A percentile compares a stretch with the other conserved stretches of the same genome.
These are phyloP conservation scores for Colletotrichum tamarilloi DNA, from an alignment of 2,329 filamentous ascomycete species.

Conservation along the genomic window DNA sequence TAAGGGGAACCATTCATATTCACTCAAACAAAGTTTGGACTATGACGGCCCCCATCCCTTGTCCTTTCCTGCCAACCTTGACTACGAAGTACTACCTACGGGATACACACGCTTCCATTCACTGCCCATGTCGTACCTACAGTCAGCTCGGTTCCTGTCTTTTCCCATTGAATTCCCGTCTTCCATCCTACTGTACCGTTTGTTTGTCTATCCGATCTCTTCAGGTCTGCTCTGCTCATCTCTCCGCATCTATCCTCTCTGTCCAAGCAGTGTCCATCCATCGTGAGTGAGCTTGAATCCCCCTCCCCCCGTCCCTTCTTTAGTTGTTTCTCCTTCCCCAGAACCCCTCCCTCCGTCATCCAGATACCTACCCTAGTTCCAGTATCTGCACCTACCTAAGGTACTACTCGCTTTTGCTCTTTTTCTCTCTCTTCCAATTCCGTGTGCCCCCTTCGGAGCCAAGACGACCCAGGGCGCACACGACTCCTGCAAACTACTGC, in stretches of 20 bases:
- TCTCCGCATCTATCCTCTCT: not conserved
- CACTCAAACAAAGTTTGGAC: slow-evolving; percentile 37
- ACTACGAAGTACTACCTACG: not conserved
- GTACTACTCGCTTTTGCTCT: not conserved
- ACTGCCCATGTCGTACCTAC: no score
- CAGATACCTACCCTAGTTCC: not conserved
- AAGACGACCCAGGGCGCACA: slow-evolving; percentile 3
- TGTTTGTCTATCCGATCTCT: no score
- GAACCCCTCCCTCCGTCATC: not conserved
- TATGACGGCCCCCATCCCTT: slow-evolving; percentile 33
- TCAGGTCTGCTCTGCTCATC: not conserved
- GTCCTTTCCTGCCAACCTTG: not conserved
- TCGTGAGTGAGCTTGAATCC: not conserved
- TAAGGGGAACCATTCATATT: not conserved
- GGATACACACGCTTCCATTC: no score
- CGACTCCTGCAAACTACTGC: slow-evolving; percentile 9
- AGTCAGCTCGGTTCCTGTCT: no score
- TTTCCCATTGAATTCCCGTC: no score
- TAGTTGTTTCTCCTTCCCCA: not conserved
- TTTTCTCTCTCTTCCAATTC: no score
- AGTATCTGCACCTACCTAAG: not conserved
- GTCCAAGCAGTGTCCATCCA: not conserved
- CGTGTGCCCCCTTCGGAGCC: not conserved
- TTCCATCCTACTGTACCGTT: no score
- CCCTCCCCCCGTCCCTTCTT: not conserved